Base-by-base conservation (phyloP, 1,284 basidiomycete genomes). In the Ustilago esculenta region DNA sequence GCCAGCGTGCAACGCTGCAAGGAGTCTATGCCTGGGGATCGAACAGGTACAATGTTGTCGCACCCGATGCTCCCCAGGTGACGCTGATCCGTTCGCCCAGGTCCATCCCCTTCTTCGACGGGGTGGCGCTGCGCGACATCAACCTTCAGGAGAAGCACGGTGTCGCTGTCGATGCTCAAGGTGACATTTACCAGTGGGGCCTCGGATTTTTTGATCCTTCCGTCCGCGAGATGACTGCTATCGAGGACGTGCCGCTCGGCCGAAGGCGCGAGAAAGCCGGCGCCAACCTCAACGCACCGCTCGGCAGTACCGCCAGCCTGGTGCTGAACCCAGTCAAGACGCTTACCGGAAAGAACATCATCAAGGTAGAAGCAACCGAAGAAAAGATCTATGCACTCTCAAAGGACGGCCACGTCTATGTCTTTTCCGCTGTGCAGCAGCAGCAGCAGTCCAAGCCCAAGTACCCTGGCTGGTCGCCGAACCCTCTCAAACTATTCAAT, bases 161-260 rank as follows among this genome's bases (percentile, higher is more conserved):
- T 33, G 79, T 75, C 3, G 79, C 79, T 0, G 77, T 81, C 8
- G 80, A 81, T 47, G 76, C 88, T 3, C 85, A 87, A 36, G 94
- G 94, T 21, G 91, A 98, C 32, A 64, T 81, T 4, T 65, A 77
- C 21, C 80, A 81, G 54, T 81, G 80, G 80, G 80, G 80, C 21
- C 54, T 73, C 9, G 80, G 79, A n/a, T 81, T 81, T 52, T 79
- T 79, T 27, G 73, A 79, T 46, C 48, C 73, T n/a, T 32, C 67
- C 2, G 53, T 69, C 18, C 60, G 69, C 17, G 53, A 67, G 17
- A 47, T 46, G 29, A 57, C 59, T 2, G 58, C 71, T 0, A 68
- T 68, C 33, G 76, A 76, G 24, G 75, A 76, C 12, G 64, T 74
- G 2, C 73, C 73, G 1, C 67, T 76, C 2, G 75, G 67, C 2